Evolutionary conservation across 306 rosid genomes (phyloP).

Genomic region (Arachis hypogaea): DNA sequence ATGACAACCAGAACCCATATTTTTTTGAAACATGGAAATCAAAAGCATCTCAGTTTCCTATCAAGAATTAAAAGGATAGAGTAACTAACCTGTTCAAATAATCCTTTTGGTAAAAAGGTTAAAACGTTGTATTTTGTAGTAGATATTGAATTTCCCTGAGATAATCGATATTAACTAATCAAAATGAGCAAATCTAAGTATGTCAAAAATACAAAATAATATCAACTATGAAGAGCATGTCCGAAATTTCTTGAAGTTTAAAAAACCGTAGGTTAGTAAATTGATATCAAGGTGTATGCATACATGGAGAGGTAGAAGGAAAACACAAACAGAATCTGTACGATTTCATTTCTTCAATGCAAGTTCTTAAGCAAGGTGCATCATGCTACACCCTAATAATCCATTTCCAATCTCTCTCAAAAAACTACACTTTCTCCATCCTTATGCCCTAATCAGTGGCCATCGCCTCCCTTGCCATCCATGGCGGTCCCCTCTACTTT

Average conservation of each 20-base stretch:
- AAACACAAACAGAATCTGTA: not conserved
- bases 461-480: too few relatives aligned
- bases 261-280: constrained; percentile 15
- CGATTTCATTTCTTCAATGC: constrained; percentile 3
- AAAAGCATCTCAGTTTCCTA: constrained; percentile 26
- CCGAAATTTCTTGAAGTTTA: constrained; percentile 5
- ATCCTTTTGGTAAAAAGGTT: constrained; percentile 88
- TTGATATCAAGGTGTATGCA: constrained; percentile 3
- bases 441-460: too few relatives aligned
- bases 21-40: constrained; percentile 6
- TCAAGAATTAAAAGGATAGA: constrained; percentile 34
- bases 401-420: too few relatives aligned
- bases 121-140: constrained; percentile 89
- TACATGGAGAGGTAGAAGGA: not conserved
- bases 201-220: constrained; percentile 35
- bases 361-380: not conserved
- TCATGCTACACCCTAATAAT: too few relatives aligned
- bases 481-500: too few relatives aligned
- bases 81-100: constrained; percentile 89
- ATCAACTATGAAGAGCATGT: constrained; percentile 13
- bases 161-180: constrained; percentile 44
- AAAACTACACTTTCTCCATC: too few relatives aligned
- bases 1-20: not conserved
- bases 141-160: constrained; percentile 92
- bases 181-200: constrained; percentile 31